A percentile compares a stretch with the other conserved stretches of the same genome.
Conservation (phyloP, 2,329 filamentous ascomycete genomes). For the Calonectria hawksworthii region DNA sequence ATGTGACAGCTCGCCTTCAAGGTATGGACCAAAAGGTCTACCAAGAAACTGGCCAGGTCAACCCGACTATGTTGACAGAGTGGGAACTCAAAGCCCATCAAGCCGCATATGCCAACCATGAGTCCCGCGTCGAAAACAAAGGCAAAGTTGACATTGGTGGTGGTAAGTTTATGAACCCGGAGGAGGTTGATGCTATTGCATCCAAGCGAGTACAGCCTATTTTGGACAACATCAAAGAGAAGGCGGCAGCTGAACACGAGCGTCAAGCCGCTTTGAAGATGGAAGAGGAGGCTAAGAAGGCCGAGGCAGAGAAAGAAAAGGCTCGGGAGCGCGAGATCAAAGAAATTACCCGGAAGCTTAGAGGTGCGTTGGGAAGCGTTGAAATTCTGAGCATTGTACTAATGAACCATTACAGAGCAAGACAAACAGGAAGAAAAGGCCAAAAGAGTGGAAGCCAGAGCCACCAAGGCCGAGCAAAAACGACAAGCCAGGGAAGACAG, state of each 20-base stretch:
- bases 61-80: constrained; percentile 76
- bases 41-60: constrained; percentile 80
- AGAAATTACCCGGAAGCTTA: constrained; percentile 67
- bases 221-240: constrained; percentile 86
- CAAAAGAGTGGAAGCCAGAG: constrained; percentile 50
- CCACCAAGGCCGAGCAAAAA: constrained; percentile 68
- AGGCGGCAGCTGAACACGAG: constrained; percentile 79
- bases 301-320: constrained; percentile 63
- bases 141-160: constrained; percentile 79
- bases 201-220: constrained; percentile 83
- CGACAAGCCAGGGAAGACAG: constrained; percentile 65
- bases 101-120: constrained; percentile 75
- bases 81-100: constrained; percentile 85
- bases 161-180: constrained; percentile 83
- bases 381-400: constrained; percentile 46
- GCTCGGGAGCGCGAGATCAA: constrained; percentile 66
- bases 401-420: constrained; percentile 53
- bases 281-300: constrained; percentile 70
- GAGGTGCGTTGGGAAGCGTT: constrained; percentile 62
- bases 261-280: constrained; percentile 76
- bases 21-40: constrained; percentile 87
- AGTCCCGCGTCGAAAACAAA: constrained; percentile 68
- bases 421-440: constrained; percentile 57
- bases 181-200: constrained; percentile 85
- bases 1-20: constrained; percentile 84